Percentiles rank a stretch among this genome's conserved stretches.
Evolutionary conservation across 1,284 basidiomycete genomes (phyloP).

Genomic region (Ceratobasidium sp.): DNA sequence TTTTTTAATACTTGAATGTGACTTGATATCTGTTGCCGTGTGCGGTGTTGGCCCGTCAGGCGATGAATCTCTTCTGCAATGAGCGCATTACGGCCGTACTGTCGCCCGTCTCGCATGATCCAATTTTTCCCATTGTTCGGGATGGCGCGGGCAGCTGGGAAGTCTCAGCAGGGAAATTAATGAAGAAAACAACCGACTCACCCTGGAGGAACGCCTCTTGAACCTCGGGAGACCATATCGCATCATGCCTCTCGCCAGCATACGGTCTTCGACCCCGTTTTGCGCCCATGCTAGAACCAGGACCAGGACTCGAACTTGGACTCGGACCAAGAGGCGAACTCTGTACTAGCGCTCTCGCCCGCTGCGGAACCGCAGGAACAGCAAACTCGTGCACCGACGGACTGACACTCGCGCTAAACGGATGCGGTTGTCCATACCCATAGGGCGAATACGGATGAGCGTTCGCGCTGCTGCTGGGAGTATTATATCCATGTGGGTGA

Average conservation of each 20-base stretch:
- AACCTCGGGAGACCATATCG: constrained; percentile 51
- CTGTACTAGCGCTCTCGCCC: background rate
- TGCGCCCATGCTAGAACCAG: background rate
- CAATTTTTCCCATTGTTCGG: constrained; percentile 55
- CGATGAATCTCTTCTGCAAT: constrained; percentile 54
- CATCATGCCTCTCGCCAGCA: constrained; percentile 20
- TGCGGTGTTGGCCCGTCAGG: constrained; percentile 49
- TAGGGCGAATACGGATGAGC: constrained; percentile 18
- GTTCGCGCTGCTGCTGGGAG: background rate
- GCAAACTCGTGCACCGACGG: constrained; percentile 9
- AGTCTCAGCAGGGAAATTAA: background rate
- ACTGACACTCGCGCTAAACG: background rate
- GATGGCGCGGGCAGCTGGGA: constrained; percentile 50
- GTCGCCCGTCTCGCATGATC: constrained; percentile 52
- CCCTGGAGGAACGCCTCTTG: constrained; percentile 53
- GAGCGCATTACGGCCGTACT: constrained; percentile 55
- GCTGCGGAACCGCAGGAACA: constrained; percentile 3
- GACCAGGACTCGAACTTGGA: too few relatives aligned
- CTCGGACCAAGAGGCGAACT: too few relatives aligned
- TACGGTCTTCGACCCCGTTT: constrained; percentile 22
- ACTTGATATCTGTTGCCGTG: constrained; percentile 38
- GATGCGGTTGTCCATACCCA: background rate
- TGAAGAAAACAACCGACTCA: constrained; percentile 39
- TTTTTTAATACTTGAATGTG: constrained; percentile 39
- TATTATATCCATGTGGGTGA: constrained; percentile 13